Evolutionary conservation across 441 rosid species (phyloP).

Genomic region (Jatropha podagrica): DNA sequence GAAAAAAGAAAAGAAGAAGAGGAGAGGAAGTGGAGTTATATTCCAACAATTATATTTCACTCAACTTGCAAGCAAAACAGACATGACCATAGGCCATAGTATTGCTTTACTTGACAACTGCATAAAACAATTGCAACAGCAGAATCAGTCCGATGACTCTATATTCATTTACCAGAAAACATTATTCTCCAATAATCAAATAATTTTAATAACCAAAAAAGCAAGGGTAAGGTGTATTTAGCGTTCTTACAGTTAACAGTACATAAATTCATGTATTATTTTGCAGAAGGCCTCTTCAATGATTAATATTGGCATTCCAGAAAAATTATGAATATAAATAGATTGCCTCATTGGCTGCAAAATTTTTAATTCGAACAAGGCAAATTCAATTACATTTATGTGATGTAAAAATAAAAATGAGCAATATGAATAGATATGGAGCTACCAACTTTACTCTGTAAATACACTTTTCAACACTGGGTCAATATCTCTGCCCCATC

Average conservation of each 20-base stretch:
- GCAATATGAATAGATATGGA: slow-evolving; percentile 3
- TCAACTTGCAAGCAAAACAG: no score
- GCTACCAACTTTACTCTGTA: neutral
- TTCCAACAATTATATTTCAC: no score
- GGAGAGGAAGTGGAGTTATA: no score
- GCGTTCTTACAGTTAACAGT: neutral
- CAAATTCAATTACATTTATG: slow-evolving; percentile 5
- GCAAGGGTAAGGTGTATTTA: neutral
- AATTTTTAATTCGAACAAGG: slow-evolving; percentile 3
- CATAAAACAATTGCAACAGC: no score
- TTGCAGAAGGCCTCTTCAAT: neutral
- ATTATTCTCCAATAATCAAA: neutral
- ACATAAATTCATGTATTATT: neutral
- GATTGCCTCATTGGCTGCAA: slow-evolving; percentile 10
- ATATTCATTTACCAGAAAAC: neutral
- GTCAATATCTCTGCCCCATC: slow-evolving; percentile 88
- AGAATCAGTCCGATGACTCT: no score
- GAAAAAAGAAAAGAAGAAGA: no score
- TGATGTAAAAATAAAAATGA: neutral
- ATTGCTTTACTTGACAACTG: no score
- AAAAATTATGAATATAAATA: neutral
- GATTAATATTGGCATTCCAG: neutral
- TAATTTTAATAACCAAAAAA: neutral
- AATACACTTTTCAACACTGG: slow-evolving; percentile 31
- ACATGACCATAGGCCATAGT: no score